Base-by-base conservation (phyloP, 306 rosid genomes). In the Castanea mollissima region DNA sequence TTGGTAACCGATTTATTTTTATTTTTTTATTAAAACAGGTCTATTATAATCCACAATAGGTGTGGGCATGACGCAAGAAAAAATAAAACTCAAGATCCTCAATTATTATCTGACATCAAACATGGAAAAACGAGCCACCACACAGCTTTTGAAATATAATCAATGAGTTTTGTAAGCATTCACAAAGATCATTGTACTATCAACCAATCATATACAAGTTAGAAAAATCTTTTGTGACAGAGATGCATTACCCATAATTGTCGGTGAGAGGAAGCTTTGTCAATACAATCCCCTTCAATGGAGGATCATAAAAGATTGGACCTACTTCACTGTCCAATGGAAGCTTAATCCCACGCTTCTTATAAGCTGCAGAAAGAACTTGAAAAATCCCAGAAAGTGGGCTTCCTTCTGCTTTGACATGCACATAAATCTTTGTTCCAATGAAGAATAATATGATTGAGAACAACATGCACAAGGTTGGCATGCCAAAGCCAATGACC, bases 401-500 rank as follows among this genome's bases (percentile, higher is more conserved):
- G 83, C 94, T 94, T 1, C 96, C 98, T 76, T 88, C 89, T 3
- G 93, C 78, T 78, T 84, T 84, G 1, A 64, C 88, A 73, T 83
- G 76, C 27, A 77, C 81, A 11, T 92, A 94, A 15, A 92, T 27
- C 32, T 34, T 82, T 6, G 74, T 35, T 1, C 97, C 98, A 19
- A 75, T 6, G 16, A 90, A 80, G 86, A 92, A 92, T 27, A 87
- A 51, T 51, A 83, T 59, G 15, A 94, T 87, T 20, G 96, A 84
- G 29, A 73, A 82, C 14, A 78, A 57, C 94, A 90, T 90, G 46
- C 88, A 87, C 2, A 71, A 0, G 0, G 94, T 87, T 1, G 94
- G 98, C 13, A 92, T 76, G 4, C 82, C 98, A 77, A 90, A 94
- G 0, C 97, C 99, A 5, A 92, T 35, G n/a, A 76, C 88, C 99